These are phyloP conservation scores for Athelia sp. DNA, from an alignment of 1,284 basidiomycete species.

Conservation along the genomic window DNA sequence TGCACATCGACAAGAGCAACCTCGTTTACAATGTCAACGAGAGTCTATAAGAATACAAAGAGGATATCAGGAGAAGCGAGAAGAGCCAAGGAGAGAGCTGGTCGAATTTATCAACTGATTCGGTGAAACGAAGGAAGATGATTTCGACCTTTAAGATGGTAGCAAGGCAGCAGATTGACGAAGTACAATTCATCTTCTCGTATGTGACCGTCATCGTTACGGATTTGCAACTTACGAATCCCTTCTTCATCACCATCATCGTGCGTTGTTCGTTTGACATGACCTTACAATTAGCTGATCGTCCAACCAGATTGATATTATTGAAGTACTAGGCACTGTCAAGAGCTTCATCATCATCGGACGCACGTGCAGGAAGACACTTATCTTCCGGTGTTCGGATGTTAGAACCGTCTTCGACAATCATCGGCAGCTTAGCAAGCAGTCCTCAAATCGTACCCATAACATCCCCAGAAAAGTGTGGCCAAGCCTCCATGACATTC, in stretches of 20 bases:
- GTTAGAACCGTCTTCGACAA: conserved; percentile 3
- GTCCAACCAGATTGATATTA: conserved; percentile 3
- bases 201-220: conserved; percentile 1
- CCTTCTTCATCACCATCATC: conserved; percentile 1
- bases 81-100: background rate
- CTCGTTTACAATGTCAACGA: background rate
- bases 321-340: conserved; percentile 8
- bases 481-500: background rate
- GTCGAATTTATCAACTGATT: background rate
- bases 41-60: background rate
- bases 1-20: conserved; percentile 2
- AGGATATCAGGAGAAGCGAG: background rate
- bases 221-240: background rate
- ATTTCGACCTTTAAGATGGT: background rate
- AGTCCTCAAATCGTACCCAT: background rate
- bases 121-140: background rate
- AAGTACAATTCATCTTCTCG: background rate
- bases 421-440: conserved; percentile 1
- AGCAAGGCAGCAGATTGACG: background rate
- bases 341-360: conserved; percentile 8
- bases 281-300: background rate
- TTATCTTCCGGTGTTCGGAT: conserved; percentile 1
- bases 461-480: background rate
- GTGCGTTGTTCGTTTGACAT: background rate
- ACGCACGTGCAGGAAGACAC: conserved; percentile 5